Conservation (phyloP, 2,329 filamentous ascomycete genomes). For the Trichophyton equinum region DNA sequence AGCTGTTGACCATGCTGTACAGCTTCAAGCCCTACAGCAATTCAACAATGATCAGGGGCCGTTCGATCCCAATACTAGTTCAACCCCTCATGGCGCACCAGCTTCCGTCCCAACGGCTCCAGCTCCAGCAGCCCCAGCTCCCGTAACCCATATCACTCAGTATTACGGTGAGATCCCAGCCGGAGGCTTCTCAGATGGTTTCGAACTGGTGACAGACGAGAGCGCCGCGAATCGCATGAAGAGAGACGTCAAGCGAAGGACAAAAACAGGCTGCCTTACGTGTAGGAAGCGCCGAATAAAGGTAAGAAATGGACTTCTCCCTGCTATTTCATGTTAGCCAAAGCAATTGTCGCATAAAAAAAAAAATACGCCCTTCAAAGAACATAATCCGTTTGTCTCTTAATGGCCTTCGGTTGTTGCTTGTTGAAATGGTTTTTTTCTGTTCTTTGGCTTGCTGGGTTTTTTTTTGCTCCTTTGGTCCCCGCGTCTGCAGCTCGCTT, state of each 20-base stretch:
- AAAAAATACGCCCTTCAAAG: background rate
- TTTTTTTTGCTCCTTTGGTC: background rate
- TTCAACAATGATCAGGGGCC: conserved; percentile 7
- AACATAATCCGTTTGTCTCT: background rate
- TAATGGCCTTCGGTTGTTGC: background rate
- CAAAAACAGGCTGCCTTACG: conserved; percentile 59
- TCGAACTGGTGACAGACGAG: conserved; percentile 37
- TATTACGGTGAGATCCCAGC: conserved; percentile 36
- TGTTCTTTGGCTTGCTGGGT: background rate
- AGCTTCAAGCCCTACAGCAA: conserved; percentile 9
- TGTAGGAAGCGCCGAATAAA: conserved; percentile 59
- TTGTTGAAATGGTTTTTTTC: background rate
- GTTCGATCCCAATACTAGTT: conserved; percentile 5
- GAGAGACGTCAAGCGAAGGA: conserved; percentile 64
- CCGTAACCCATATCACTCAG: conserved; percentile 26
- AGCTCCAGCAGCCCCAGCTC: background rate
- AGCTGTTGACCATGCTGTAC: conserved; percentile 24
- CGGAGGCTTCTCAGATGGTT: conserved; percentile 37
- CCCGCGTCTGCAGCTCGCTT: conserved; percentile 13
- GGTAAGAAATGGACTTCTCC: conserved; percentile 37
- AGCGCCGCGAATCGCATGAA: conserved; percentile 46
- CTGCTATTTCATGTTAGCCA: background rate
- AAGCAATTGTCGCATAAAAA: background rate
- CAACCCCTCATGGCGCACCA: background rate
- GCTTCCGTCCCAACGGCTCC: background rate